Base-by-base conservation (phyloP, 1,139 yeast genomes). In the Suhomyces panamericanus region DNA sequence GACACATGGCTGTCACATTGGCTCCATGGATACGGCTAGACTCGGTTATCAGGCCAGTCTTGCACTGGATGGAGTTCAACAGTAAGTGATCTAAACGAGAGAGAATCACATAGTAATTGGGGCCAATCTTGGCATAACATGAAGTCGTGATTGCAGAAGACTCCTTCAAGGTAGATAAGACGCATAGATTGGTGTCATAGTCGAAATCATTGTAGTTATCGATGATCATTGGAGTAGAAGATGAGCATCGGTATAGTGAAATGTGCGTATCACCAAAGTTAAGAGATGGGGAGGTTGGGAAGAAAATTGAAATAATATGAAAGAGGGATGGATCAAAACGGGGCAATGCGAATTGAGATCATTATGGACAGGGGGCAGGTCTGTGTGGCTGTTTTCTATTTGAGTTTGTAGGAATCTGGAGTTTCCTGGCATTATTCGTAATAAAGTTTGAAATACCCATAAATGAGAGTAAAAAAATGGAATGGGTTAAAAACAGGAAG, bases 11-110 rank as follows among this genome's bases (percentile, higher is more conserved):
- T 10, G 33, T 41, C 31, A 50, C 28, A 8, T 40, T 35, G 29
- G 32, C 51, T 36, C 64, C 55, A 37, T 63, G 61, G 4, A 66
- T 39, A 12, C 50, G 45, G 27, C 53, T 50, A 35, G 49, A 35
- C 44, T 59, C 60, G 17, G 13, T 24, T 11, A 40, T 13, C 11
- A 16, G 12, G 14, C 24, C 28, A 15, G 33, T 5, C 14, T 13
- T 26, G 20, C 27, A 13, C 24, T 42, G 22, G 16, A 54, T 55
- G 12, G 57, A 32, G 4, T 62, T 57, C 22, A 64, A 40, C 20
- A 58, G 51, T 13, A 55, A 49, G 16, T 46, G 39, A 15, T 39
- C 46, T 9, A 57, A 32, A 10, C 43, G 38, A 11, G 47, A 37
- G 12, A 43, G 35, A 12, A 43, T 29, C 9, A 43, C 39, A 20